phyloP scores from a whole-genome alignment of 192 early-diverging fungal genomes.

The Mortierella claussenii region DNA sequence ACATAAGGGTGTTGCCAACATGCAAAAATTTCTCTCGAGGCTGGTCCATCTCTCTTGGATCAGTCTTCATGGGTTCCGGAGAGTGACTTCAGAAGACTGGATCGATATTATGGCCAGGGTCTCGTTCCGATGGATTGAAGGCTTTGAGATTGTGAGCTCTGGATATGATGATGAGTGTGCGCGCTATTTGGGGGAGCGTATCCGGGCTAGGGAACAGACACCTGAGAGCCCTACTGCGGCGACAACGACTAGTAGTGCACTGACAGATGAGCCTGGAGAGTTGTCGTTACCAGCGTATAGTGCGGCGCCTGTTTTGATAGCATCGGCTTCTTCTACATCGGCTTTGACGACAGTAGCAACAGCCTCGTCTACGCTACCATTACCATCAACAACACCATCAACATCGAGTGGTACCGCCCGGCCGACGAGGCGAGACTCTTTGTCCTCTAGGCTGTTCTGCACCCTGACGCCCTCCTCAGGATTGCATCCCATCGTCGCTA shows the following conservation, averaged over 20 bases:
- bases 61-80: slow-evolving; percentile 43
- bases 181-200: slow-evolving; percentile 24
- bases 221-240: not conserved
- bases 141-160: slow-evolving; percentile 36
- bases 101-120: slow-evolving; percentile 24
- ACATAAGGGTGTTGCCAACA: slow-evolving; percentile 1
- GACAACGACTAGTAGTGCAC: not conserved
- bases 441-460: slow-evolving; percentile 17
- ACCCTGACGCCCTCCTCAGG: not conserved
- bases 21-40: slow-evolving; percentile 32
- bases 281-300: slow-evolving; percentile 4
- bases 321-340: not conserved
- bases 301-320: not conserved
- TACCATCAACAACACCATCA: slow-evolving; percentile 7
- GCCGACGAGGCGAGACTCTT: slow-evolving; percentile 1
- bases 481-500: not conserved
- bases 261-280: not conserved
- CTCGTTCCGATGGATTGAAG: slow-evolving; percentile 38
- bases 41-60: slow-evolving; percentile 31
- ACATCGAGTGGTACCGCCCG: slow-evolving; percentile 3
- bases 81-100: slow-evolving; percentile 26
- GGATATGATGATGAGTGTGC: slow-evolving; percentile 35
- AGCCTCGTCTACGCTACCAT: not conserved
- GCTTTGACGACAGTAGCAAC: not conserved
- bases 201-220: slow-evolving; percentile 19